Evolutionary conservation across 2,329 filamentous ascomycete genomes (phyloP).

Genomic region (Apiospora rasikravindrae): DNA sequence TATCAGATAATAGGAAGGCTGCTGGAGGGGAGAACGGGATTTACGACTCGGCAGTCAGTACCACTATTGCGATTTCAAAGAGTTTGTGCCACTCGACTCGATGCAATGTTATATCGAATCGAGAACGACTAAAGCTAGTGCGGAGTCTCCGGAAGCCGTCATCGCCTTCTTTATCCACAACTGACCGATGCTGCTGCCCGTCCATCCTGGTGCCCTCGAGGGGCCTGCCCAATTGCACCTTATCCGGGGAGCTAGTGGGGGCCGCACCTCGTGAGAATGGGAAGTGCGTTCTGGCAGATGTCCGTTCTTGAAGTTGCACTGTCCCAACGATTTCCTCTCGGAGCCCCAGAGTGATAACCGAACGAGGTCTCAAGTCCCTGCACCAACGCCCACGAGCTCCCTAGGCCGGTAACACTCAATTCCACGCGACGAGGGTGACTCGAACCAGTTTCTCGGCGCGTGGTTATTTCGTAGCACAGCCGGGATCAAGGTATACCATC

Average conservation of each 20-base stretch:
- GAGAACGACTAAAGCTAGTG: not conserved
- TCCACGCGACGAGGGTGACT: constrained; percentile 5
- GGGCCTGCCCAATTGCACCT: not conserved
- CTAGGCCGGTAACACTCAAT: not conserved
- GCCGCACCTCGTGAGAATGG: not conserved
- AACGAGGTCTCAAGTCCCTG: not conserved
- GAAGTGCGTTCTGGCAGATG: not conserved
- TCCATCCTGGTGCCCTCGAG: not conserved
- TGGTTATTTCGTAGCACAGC: not conserved
- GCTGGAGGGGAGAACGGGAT: not conserved
- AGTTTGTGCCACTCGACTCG: not conserved
- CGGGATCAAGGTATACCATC: not conserved
- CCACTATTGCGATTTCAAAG: not conserved
- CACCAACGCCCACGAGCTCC: not conserved
- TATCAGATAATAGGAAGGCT: too few species aligned
- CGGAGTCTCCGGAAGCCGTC: not conserved
- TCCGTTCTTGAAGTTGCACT: not conserved
- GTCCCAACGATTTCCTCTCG: not conserved
- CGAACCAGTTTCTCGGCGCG: not conserved
- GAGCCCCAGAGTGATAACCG: not conserved
- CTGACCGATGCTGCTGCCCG: not conserved
- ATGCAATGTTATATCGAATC: not conserved
- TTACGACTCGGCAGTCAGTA: not conserved
- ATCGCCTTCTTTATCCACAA: not conserved
- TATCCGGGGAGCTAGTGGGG: not conserved